Percentiles rank a stretch among this genome's conserved stretches.
Evolutionary conservation across 495 filamentous ascomycete species (phyloP).

Genomic region (Talaromyces thailandensis): DNA sequence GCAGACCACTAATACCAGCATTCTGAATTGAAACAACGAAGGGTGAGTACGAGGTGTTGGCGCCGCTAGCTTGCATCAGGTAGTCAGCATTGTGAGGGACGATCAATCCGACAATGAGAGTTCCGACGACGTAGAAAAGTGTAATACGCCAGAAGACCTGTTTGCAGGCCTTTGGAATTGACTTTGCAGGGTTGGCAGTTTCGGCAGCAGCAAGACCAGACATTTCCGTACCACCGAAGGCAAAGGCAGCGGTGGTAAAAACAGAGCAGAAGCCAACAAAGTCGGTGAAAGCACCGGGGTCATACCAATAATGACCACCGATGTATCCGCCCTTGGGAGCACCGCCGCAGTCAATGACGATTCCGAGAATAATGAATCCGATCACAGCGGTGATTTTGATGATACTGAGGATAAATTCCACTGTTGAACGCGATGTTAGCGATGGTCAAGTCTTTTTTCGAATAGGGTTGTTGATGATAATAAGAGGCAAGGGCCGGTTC

Average conservation of each 20-base stretch:
- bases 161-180: slow-evolving; percentile 58
- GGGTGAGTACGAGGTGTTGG: slow-evolving; percentile 53
- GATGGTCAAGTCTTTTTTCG: not conserved
- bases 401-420: slow-evolving; percentile 34
- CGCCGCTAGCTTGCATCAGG: slow-evolving; percentile 34
- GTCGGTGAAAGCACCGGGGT: slow-evolving; percentile 63
- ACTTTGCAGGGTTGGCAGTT: slow-evolving; percentile 52
- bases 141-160: slow-evolving; percentile 72
- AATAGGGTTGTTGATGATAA: not conserved
- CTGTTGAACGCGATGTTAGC: slow-evolving; percentile 8
- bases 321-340: slow-evolving; percentile 69
- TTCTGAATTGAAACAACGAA: slow-evolving; percentile 65
- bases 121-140: slow-evolving; percentile 64
- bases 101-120: slow-evolving; percentile 67
- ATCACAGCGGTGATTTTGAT: slow-evolving; percentile 50
- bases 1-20: slow-evolving; percentile 55
- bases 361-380: slow-evolving; percentile 63
- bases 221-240: slow-evolving; percentile 65
- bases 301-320: slow-evolving; percentile 71
- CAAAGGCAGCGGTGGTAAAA: slow-evolving; percentile 67
- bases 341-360: slow-evolving; percentile 67
- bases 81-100: slow-evolving; percentile 43
- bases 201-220: slow-evolving; percentile 68
- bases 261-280: slow-evolving; percentile 66
- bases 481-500: not conserved